Percentiles rank a stretch among this genome's conserved stretches.
phyloP scores from a whole-genome alignment of 192 early-diverging fungal species.

The Coemansia sp. region DNA sequence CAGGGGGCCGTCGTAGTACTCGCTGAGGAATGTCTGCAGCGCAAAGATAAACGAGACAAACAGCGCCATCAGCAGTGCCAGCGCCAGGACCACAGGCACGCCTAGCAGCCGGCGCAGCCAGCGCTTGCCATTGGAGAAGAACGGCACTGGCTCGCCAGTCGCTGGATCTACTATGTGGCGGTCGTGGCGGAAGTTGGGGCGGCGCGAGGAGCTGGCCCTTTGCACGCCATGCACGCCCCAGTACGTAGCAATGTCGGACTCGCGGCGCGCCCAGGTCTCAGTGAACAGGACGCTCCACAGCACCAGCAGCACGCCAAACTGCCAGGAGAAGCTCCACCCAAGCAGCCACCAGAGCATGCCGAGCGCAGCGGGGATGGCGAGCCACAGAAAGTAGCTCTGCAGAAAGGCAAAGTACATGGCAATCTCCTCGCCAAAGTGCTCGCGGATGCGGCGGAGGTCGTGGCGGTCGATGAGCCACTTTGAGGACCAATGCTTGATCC shows the following conservation, averaged over 20 bases:
- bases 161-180: slow-evolving; percentile 61
- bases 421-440: slow-evolving; percentile 89
- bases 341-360: slow-evolving; percentile 65
- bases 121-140: slow-evolving; percentile 72
- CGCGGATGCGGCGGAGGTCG: slow-evolving; percentile 76
- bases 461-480: slow-evolving; percentile 76
- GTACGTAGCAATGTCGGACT: slow-evolving; percentile 67
- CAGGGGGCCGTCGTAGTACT: slow-evolving; percentile 85
- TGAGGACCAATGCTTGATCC: slow-evolving; percentile 81
- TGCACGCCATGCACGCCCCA: slow-evolving; percentile 70
- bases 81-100: slow-evolving; percentile 61
- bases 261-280: slow-evolving; percentile 82
- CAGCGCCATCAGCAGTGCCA: slow-evolving; percentile 62
- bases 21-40: slow-evolving; percentile 74
- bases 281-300: slow-evolving; percentile 73
- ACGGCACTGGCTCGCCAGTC: slow-evolving; percentile 74
- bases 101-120: slow-evolving; percentile 65
- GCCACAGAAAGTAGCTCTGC: slow-evolving; percentile 83
- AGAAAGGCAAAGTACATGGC: slow-evolving; percentile 97
- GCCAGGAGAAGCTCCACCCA: slow-evolving; percentile 62
- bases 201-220: slow-evolving; percentile 55
- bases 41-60: slow-evolving; percentile 73
- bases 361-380: slow-evolving; percentile 67
- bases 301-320: slow-evolving; percentile 68
- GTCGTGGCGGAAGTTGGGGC: slow-evolving; percentile 74